Evolutionary conservation across 371 early-diverging fungal species (phyloP), one percentile per base, ranked within the genome.

Genomic region (Capniomyces stellatus): DNA sequence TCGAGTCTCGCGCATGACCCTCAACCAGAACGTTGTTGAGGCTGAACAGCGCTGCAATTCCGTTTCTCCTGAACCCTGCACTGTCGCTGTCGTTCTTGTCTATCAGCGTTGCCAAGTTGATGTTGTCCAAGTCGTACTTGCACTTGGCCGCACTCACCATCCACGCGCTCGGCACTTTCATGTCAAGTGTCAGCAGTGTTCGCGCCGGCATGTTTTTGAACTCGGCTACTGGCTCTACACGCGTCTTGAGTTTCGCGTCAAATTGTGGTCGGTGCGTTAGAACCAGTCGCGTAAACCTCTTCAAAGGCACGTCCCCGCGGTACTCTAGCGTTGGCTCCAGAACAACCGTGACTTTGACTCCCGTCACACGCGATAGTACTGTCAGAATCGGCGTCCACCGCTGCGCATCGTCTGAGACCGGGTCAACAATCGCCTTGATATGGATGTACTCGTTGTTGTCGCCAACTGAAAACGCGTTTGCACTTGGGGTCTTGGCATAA

Each of bases 221-320:
- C 25, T 67, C 70, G 0, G 81, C 85, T 3, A 64, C 62, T 8
- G 84, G 77, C 1, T 65, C 61, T 6, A 53, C 54, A 4, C 71
- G 42, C 0, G 28, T 56, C 1, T 56, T 39, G 2, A 19, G 19
- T 43, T 60, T 44, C 8, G 60, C 39, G 62, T 83, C 76, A 68
- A 89, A 89, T 22, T 59, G 64, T 3, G 75, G 74, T 30, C 75
- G 71, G 4, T 68, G 57, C 12, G 73, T 73, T 57, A 83, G 72
- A n/a, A 88, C 82, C 62, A 85, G 91, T 22, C 92, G 81, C 61
- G 90, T 92, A 69, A 92, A 92, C 10, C 87, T 74, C 54, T 82
- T 83, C 19, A 89, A 55, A 0, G 91, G 89, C 13, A 83, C 58
- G 53, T 82, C 77, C 8, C 27, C 46, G 0, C 64, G 65, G 22